Evolutionary conservation across 257 asterid species (phyloP), one percentile per base, ranked within the genome.

Genomic region (Thymus quinquecostatus): DNA sequence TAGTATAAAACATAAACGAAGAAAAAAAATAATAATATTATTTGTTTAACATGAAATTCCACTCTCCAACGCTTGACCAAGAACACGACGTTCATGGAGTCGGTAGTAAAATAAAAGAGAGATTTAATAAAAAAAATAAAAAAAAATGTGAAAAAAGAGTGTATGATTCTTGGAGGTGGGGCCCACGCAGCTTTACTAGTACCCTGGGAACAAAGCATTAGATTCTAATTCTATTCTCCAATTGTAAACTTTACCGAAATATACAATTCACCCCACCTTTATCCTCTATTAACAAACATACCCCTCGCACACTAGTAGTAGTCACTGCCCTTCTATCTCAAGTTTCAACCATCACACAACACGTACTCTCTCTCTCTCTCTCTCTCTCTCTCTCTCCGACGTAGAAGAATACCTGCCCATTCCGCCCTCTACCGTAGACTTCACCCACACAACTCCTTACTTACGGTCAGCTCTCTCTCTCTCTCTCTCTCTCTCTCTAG

Each of bases 151-250:
- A 5, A 30, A 32, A 62, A 72, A 73, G 14, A 50, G 58, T 10
- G 40, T 32, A 30, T 66, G 61, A 72, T 78, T 68, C 78, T 78
- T 33, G 50, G 68, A 67, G 7, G 44, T 44, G 49, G 75, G 75
- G 61, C 8, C 69, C 71, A 64, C 27, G 30, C 40, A 50, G 45
- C 64, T 49, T 49, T 55, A 30, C 57, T 45, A 12, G 41, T 14
- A 43, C 47, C 55, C 9, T 51, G 65, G 72, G 77, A 72, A 75
- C 74, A 75, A 70, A 78, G 86, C 77, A 85, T 85, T 80, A 64
- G 86, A 76, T 82, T 73, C 89, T 71, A 75, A 76, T 82, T 73
- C 89, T 71, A 75, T 81, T 78, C 82, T 73, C 62, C 57, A 59
- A 40, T 64, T 48, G n/a, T 66, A 2, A 36, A 32, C 64, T 73